Evolutionary conservation across 2,329 filamentous ascomycete genomes (phyloP).

Genomic region (Graphilbum fragrans): DNA sequence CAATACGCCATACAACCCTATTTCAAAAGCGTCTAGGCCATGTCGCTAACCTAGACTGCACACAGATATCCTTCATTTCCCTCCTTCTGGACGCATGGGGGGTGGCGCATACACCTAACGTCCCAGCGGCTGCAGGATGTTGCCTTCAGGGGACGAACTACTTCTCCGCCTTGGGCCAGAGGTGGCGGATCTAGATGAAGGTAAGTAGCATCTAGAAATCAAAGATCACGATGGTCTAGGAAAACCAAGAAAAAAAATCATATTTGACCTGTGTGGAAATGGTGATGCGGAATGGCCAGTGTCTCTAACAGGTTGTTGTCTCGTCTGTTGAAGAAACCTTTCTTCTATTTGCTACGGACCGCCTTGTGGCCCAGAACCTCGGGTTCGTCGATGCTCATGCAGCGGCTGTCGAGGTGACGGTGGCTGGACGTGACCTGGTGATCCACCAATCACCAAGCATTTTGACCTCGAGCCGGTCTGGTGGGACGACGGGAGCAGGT

Average conservation of each 20-base stretch:
- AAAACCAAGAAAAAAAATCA: too few relatives aligned
- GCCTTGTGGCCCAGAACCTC: conserved; percentile 58
- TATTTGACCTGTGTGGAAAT: too few relatives aligned
- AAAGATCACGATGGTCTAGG: too few relatives aligned
- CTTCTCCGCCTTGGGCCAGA: conserved; percentile 24
- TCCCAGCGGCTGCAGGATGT: too few relatives aligned
- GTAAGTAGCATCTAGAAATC: too few relatives aligned
- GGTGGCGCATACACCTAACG: too few relatives aligned
- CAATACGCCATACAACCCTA: too few relatives aligned
- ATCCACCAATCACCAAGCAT: conserved; percentile 78
- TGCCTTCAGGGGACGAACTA: not conserved
- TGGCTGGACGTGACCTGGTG: conserved; percentile 58
- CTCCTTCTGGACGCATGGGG: too few relatives aligned
- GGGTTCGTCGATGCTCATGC: conserved; percentile 74
- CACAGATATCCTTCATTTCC: too few relatives aligned
- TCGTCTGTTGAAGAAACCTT: conserved; percentile 59
- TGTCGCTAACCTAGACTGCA: too few relatives aligned
- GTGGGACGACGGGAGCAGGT: conserved; percentile 43
- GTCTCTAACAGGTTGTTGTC: not conserved
- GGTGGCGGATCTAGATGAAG: conserved; percentile 37
- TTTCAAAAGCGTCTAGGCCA: too few relatives aligned
- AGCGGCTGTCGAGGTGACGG: conserved; percentile 45
- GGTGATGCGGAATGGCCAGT: too few relatives aligned
- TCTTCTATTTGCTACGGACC: conserved; percentile 65
- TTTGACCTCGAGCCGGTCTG: conserved; percentile 61